Conservation (phyloP, 768 basidiomycete genomes). For the Lanmaoa rubissima region DNA sequence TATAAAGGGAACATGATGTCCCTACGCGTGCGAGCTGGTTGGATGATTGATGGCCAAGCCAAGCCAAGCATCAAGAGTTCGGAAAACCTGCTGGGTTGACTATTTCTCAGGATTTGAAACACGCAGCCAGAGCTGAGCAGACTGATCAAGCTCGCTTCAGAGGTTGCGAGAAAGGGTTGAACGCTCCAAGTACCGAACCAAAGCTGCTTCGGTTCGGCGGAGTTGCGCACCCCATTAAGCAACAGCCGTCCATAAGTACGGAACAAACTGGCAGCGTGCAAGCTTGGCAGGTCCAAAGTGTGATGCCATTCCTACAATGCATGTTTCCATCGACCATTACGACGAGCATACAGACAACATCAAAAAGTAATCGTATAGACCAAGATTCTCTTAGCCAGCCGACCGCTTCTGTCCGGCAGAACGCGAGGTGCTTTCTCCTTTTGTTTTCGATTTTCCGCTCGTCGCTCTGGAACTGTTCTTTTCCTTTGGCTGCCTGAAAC, state of each 20-base stretch:
- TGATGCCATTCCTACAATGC: too few species aligned
- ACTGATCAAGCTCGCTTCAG: too few species aligned
- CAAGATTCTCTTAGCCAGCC: background rate
- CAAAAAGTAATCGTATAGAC: background rate
- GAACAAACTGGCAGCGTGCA: background rate
- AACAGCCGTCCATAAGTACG: too few species aligned
- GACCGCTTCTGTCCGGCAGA: conserved; percentile 23
- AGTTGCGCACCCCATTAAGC: background rate
- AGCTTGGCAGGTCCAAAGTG: background rate
- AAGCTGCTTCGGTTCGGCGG: background rate
- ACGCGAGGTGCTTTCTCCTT: conserved; percentile 17
- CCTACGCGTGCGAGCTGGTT: conserved; percentile 9
- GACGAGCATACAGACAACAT: background rate
- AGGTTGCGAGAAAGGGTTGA: too few species aligned
- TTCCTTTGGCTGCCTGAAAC: conserved; percentile 76
- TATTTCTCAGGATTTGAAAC: too few species aligned
- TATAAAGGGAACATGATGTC: background rate
- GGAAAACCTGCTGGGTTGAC: too few species aligned
- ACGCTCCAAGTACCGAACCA: too few species aligned
- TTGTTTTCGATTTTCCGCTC: conserved; percentile 17
- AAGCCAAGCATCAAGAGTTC: too few species aligned
- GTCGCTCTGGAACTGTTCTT: conserved; percentile 22
- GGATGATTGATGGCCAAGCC: background rate
- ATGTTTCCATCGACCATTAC: too few species aligned
- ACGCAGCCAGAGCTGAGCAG: too few species aligned